phyloP scores from a whole-genome alignment of 495 filamentous ascomycete species.

The Neurospora sp. region DNA sequence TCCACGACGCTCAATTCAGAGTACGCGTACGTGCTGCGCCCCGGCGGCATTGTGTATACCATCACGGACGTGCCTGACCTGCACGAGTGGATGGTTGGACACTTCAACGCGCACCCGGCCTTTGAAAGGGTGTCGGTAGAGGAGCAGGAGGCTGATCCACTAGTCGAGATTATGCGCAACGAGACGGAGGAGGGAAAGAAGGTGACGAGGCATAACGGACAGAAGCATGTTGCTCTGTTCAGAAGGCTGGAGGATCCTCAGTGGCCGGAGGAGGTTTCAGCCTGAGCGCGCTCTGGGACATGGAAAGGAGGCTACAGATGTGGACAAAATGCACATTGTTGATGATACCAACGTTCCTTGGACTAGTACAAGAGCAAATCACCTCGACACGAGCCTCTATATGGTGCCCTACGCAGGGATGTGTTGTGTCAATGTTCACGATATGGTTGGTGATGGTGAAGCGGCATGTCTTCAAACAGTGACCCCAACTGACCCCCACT shows the following conservation, averaged over 20 bases:
- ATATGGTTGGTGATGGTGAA: background rate
- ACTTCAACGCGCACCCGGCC: conserved; percentile 62
- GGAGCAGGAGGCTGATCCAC: conserved; percentile 63
- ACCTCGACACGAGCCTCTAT: background rate
- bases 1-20: conserved; percentile 80
- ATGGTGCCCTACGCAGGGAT: background rate
- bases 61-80: conserved; percentile 96
- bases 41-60: conserved; percentile 82
- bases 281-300: background rate
- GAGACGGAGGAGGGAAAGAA: conserved; percentile 98
- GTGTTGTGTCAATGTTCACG: background rate
- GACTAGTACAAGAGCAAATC: background rate
- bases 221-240: conserved; percentile 82
- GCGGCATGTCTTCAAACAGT: background rate
- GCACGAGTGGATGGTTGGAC: conserved; percentile 81
- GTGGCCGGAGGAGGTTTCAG: conserved; percentile 29
- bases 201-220: conserved; percentile 79
- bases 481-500: background rate
- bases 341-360: background rate
- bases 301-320: background rate
- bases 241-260: conserved; percentile 68
- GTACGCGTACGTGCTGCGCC: conserved; percentile 80
- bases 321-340: background rate
- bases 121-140: conserved; percentile 56
- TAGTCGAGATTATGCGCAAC: conserved; percentile 68